Conservation (phyloP, 1,284 basidiomycete species). For the Leccinum subspadiceum region DNA sequence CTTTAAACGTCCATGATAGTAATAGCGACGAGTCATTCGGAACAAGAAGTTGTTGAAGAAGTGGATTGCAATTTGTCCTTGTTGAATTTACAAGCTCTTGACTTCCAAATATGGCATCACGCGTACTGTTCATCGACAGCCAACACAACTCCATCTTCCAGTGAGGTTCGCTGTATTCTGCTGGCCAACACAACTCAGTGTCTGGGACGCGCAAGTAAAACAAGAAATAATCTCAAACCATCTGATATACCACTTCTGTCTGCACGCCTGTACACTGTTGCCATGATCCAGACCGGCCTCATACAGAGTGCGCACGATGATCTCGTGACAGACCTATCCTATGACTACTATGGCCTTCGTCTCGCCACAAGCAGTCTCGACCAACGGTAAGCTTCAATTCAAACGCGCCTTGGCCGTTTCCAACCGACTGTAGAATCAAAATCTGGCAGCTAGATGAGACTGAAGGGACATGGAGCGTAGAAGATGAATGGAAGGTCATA, state of each 20-base stretch:
- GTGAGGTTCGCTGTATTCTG: neutral
- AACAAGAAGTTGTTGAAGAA: neutral
- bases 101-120: constrained; percentile 11
- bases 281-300: constrained; percentile 73
- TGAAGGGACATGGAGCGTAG: constrained; percentile 69
- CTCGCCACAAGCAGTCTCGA: constrained; percentile 77
- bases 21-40: too few species aligned
- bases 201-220: neutral
- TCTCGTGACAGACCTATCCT: constrained; percentile 79
- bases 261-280: neutral
- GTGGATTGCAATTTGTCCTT: constrained; percentile 11
- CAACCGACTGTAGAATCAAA: constrained; percentile 56
- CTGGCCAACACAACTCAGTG: neutral
- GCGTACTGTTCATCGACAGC: constrained; percentile 1
- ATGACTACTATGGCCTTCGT: constrained; percentile 86
- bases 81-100: constrained; percentile 19
- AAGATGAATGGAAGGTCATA: constrained; percentile 86
- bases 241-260: neutral
- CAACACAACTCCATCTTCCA: neutral
- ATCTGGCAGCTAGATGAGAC: constrained; percentile 74
- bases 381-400: constrained; percentile 52
- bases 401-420: constrained; percentile 6
- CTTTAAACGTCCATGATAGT: neutral
- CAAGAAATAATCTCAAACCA: neutral
- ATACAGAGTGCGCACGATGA: constrained; percentile 75